Conservation (phyloP, 805 yeast species). For the Candida adriatica region DNA sequence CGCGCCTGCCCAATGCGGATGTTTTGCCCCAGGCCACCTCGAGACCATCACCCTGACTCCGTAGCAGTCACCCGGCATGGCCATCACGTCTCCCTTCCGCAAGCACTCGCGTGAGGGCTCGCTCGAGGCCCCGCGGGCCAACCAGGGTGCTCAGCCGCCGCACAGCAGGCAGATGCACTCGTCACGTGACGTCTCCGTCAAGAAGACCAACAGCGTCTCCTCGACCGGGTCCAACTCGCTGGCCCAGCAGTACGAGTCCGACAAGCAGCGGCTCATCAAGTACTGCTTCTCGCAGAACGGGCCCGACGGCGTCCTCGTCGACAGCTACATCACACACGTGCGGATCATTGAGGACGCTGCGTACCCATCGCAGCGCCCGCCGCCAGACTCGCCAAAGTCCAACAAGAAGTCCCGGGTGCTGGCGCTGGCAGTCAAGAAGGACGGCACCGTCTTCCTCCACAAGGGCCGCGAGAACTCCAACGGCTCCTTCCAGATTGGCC, state of each 20-base stretch:
- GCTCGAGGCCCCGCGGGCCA: too few relatives aligned
- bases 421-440: conserved; percentile 47
- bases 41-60: too few relatives aligned
- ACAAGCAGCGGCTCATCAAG: conserved; percentile 40
- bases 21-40: too few relatives aligned
- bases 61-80: too few relatives aligned
- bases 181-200: neutral
- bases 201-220: neutral
- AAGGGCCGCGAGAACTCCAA: conserved; percentile 79
- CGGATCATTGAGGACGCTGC: conserved; percentile 67
- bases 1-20: too few relatives aligned
- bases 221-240: conserved; percentile 30
- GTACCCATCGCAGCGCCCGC: conserved; percentile 65
- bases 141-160: too few relatives aligned
- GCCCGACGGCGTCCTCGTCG: conserved; percentile 36
- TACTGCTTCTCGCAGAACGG: conserved; percentile 44
- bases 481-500: conserved; percentile 77
- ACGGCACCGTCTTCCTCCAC: conserved; percentile 68
- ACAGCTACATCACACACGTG: conserved; percentile 70
- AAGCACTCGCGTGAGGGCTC: too few relatives aligned
- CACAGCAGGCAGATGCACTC: too few relatives aligned
- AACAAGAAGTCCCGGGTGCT: conserved; percentile 58
- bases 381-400: conserved; percentile 37
- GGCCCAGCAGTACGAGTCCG: conserved; percentile 54
- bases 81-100: too few relatives aligned